Evolutionary conservation across 176 grass and related monocot species (phyloP), one percentile per base, ranked within the genome.

Genomic region (Calamus simplicifolius): DNA sequence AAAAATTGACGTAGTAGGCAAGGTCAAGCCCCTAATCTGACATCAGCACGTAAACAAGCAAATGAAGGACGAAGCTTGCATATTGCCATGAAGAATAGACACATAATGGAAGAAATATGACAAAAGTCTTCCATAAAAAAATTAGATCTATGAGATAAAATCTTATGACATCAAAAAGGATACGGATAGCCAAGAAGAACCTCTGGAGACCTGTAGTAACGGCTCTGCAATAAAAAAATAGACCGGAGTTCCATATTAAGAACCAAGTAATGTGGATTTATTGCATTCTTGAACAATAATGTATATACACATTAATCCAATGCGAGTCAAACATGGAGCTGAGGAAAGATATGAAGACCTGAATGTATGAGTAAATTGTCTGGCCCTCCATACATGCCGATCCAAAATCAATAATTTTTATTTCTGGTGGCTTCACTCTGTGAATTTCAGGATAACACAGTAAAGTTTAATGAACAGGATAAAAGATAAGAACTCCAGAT

Each of bases 361-460:
- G 57, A 59, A 59, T 59, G 29, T 59, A 59, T 59, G 57, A 28
- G 57, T 59, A 59, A 4, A 59, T 59, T 59, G 25, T 59, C 57
- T 14, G 14, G 17, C 25, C 26, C 57, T 16, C 26, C 15, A 48
- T 19, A 17, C 16, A 18, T 6, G 31, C 31, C 4, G 8, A 19
- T 38, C 31, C 31, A 48, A 48, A 48, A 19, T 21, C 31, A 62
- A 48, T 62, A 35, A 48, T 6, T 62, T 48, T 62, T 4, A 62
- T 29, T 19, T 16, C 17, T 23, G 18, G 5, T 48, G 59, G 13
- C 18, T 18, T 19, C 18, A 2, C 19, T 19, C 16, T 62, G 31
- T 21, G 16, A 25, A 48, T 2, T 48, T 48, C 30, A 48, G 4
- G 4, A 62, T 38, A 4, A 7, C 16, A 2, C 17, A 48, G 7